Evolutionary conservation across 352 stramenopile species (phyloP).

Genomic region (Phytophthora cactorum): DNA sequence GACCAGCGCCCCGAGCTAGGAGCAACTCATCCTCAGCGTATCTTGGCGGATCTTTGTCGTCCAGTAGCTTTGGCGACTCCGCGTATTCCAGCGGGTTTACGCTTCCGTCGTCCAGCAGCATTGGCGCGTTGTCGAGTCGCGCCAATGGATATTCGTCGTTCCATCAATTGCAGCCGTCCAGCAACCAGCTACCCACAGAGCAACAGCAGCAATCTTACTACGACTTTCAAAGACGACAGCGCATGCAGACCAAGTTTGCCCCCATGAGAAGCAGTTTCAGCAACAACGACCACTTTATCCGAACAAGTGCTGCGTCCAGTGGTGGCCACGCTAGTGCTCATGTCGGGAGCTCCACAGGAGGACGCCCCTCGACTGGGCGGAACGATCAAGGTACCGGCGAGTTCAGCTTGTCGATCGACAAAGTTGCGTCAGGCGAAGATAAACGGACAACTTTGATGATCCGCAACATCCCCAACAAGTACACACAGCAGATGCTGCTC

Average conservation of each 20-base stretch:
- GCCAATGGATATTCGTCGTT: conserved; percentile 37
- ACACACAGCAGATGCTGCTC: conserved; percentile 99
- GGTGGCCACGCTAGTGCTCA: conserved; percentile 13
- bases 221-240: conserved; percentile 29
- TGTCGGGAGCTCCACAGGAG: conserved; percentile 14
- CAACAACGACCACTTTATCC: conserved; percentile 31
- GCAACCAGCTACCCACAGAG: conserved; percentile 30
- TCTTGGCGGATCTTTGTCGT: conserved; percentile 36
- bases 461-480: conserved; percentile 99
- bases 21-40: conserved; percentile 56
- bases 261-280: conserved; percentile 33
- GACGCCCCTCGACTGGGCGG: conserved; percentile 36
- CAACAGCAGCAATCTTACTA: conserved; percentile 39
- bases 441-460: conserved; percentile 99
- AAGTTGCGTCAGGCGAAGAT: conserved; percentile 89
- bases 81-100: conserved; percentile 33
- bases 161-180: conserved; percentile 33
- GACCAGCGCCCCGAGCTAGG: conserved; percentile 30
- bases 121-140: conserved; percentile 27
- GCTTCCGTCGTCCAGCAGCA: conserved; percentile 21
- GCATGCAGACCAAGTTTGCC: conserved; percentile 29
- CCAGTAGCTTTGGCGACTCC: conserved; percentile 33
- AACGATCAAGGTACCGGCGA: conserved; percentile 74
- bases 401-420: conserved; percentile 80
- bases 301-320: conserved; percentile 15